These are phyloP conservation scores for Aureobasidium namibiae DNA, from an alignment of 2,329 filamentous ascomycete species.

Conservation along the genomic window DNA sequence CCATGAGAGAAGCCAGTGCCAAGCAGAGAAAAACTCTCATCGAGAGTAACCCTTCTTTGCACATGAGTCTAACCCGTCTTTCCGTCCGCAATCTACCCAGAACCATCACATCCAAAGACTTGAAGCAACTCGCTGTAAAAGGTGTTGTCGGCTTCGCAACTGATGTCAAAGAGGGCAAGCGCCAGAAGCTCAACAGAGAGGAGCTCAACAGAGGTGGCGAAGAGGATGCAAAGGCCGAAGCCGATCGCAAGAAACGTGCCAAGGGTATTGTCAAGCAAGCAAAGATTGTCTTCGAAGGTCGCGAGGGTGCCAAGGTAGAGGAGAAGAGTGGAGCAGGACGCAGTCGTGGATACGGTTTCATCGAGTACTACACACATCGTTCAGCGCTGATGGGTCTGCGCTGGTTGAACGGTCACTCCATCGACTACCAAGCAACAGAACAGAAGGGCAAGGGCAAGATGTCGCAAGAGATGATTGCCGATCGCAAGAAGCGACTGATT, in stretches of 20 bases:
- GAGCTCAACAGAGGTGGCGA: conserved; percentile 73
- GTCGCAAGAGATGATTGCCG: conserved; percentile 42
- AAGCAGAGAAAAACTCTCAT: conserved; percentile 86
- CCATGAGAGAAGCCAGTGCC: conserved; percentile 78
- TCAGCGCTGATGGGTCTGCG: conserved; percentile 90
- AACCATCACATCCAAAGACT: conserved; percentile 71
- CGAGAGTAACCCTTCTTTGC: conserved; percentile 80
- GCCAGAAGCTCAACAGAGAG: conserved; percentile 78
- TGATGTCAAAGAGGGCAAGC: conserved; percentile 72
- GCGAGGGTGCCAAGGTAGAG: conserved; percentile 72
- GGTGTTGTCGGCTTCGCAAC: conserved; percentile 91
- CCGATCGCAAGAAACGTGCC: conserved; percentile 67
- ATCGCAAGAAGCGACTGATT: conserved; percentile 81
- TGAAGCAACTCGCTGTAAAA: conserved; percentile 84
- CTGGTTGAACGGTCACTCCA: conserved; percentile 76
- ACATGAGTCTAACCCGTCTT: conserved; percentile 81
- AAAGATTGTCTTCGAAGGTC: conserved; percentile 88
- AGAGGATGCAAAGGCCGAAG: conserved; percentile 73
- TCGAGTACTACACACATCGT: conserved; percentile 90
- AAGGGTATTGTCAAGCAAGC: conserved; percentile 86
- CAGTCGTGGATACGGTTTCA: conserved; percentile 91
- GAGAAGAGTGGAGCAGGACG: conserved; percentile 71
- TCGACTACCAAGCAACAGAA: conserved; percentile 45
- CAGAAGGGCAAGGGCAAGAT: conserved; percentile 29
- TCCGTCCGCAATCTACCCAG: conserved; percentile 87